Percentiles rank a stretch among this genome's conserved stretches.
These are phyloP conservation scores for Letharia lupina DNA, from an alignment of 495 filamentous ascomycete genomes.

Conservation along the genomic window DNA sequence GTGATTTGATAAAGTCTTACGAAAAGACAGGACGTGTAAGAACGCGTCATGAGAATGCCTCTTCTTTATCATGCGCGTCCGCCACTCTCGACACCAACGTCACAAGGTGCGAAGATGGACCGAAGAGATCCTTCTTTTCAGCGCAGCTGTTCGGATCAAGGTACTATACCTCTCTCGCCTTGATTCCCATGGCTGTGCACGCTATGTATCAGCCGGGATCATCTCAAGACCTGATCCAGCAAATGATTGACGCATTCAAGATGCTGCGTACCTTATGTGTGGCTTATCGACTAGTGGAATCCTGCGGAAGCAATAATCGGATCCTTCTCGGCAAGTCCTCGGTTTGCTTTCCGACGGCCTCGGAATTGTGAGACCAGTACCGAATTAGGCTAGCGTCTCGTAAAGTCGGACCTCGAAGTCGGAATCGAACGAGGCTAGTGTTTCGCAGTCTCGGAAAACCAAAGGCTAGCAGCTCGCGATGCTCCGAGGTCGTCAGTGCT, in stretches of 20 bases:
- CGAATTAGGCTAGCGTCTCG: background rate
- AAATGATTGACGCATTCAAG: background rate
- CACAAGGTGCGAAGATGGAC: no score
- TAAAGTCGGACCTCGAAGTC: background rate
- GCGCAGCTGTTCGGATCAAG: no score
- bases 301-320: background rate
- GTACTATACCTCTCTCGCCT: background rate
- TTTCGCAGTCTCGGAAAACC: background rate
- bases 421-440: background rate
- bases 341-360: background rate
- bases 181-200: background rate
- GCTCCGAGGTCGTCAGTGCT: background rate
- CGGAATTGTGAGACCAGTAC: background rate
- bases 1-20: no score
- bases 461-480: background rate
- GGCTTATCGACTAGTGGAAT: background rate
- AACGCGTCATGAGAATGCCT: no score
- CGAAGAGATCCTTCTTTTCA: no score
- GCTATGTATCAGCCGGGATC: background rate
- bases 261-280: no score
- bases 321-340: background rate
- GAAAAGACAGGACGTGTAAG: no score
- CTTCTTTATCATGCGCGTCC: no score
- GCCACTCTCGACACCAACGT: no score
- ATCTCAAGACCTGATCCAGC: background rate